Evolutionary conservation across 768 basidiomycete genomes (phyloP).

Genomic region (Boletus edulis): DNA sequence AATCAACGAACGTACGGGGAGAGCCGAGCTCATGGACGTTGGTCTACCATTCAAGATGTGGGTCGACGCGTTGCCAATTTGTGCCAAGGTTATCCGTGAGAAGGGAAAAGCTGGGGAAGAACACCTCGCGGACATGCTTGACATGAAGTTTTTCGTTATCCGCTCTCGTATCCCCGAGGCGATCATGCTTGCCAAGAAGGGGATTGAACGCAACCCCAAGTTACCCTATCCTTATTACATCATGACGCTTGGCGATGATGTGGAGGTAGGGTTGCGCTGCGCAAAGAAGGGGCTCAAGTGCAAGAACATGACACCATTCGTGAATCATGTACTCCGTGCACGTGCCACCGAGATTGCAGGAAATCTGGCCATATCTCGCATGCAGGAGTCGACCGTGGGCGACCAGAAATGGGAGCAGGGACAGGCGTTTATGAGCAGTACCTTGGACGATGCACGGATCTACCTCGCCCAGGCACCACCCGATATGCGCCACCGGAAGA

Average conservation of each 20-base stretch:
- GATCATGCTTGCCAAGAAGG: conserved; percentile 40
- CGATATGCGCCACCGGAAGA: conserved; percentile 58
- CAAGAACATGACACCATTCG: conserved; percentile 50
- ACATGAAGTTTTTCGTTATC: conserved; percentile 57
- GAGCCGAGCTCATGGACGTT: conserved; percentile 36
- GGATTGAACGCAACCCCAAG: conserved; percentile 50
- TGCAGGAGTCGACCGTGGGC: conserved; percentile 39
- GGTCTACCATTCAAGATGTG: conserved; percentile 60
- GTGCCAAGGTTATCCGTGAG: conserved; percentile 51
- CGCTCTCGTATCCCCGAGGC: conserved; percentile 46
- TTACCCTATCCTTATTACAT: conserved; percentile 61
- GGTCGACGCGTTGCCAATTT: conserved; percentile 54
- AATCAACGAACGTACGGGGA: conserved; percentile 42
- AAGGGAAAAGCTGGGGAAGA: conserved; percentile 39
- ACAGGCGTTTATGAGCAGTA: conserved; percentile 57
- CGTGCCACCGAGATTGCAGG: conserved; percentile 60
- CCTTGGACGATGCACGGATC: conserved; percentile 55
- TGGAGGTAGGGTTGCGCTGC: conserved; percentile 48
- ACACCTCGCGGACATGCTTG: conserved; percentile 59
- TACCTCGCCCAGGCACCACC: conserved; percentile 56
- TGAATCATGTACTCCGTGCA: conserved; percentile 55
- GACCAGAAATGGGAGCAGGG: conserved; percentile 55
- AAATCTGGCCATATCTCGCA: conserved; percentile 45
- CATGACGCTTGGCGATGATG: conserved; percentile 48
- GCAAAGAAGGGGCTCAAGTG: conserved; percentile 67